Percentiles rank a stretch among this genome's conserved stretches.
Conservation (phyloP, 331 rosid genomes). For the Ulmus americana region DNA sequence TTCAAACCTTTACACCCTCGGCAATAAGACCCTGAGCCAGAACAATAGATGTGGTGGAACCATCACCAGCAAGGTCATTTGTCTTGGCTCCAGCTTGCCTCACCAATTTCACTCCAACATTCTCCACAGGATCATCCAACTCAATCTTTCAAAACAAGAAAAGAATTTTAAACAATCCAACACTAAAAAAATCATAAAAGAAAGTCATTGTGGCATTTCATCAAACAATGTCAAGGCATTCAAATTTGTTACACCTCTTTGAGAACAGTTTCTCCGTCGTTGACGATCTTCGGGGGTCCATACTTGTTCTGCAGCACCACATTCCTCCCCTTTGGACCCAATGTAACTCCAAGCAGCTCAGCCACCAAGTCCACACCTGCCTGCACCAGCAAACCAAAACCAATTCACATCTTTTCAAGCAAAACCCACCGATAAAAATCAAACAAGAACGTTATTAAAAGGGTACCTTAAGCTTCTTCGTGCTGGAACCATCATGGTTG, state of each 20-base stretch:
- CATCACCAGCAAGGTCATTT: conserved; percentile 90
- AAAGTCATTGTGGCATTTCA: neutral
- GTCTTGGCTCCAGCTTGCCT: conserved; percentile 98
- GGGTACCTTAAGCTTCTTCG: conserved; percentile 65
- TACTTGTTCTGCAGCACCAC: conserved; percentile 79
- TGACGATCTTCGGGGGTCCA: conserved; percentile 92
- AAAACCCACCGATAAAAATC: neutral
- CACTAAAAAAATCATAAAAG: neutral
- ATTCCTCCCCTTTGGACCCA: conserved; percentile 94
- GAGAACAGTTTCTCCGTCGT: conserved; percentile 92
- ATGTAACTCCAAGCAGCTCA: conserved; percentile 78
- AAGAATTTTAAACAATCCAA: neutral
- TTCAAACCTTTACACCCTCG: conserved; percentile 78
- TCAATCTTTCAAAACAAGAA: conserved; percentile 45
- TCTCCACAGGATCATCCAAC: conserved; percentile 88
- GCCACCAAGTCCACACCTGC: conserved; percentile 86
- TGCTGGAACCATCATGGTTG: conserved; percentile 61
- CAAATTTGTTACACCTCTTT: conserved; percentile 45
- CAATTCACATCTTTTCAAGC: conserved; percentile 10
- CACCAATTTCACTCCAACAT: conserved; percentile 88
- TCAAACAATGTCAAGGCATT: neutral
- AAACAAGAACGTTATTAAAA: neutral
- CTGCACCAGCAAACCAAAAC: conserved; percentile 36
- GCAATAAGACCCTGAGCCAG: conserved; percentile 91
- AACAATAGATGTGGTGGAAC: conserved; percentile 80